Conservation (phyloP, 768 basidiomycete species). For the Russula lepida region DNA sequence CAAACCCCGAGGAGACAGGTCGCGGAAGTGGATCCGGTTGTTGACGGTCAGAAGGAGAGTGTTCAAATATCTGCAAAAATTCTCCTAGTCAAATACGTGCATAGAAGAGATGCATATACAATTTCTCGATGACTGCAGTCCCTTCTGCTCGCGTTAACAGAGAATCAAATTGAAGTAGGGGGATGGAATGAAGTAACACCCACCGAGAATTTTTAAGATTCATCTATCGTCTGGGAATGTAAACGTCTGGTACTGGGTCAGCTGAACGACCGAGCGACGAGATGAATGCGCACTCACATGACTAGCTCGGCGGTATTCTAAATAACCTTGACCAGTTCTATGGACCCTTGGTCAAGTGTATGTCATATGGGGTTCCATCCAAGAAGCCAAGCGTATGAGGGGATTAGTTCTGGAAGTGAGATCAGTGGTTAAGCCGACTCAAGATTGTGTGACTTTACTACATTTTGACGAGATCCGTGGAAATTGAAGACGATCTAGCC, state of each 20-base stretch:
- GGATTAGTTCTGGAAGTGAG: not conserved
- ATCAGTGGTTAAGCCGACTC: not conserved
- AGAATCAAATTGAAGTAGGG: no score
- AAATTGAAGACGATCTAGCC: not conserved
- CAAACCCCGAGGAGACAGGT: not conserved
- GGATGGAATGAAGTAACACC: no score
- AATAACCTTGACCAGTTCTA: no score
- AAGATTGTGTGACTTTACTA: not conserved
- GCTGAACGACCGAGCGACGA: no score
- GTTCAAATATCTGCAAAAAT: not conserved
- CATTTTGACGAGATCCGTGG: not conserved
- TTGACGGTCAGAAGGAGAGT: not conserved
- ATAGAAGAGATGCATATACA: not conserved
- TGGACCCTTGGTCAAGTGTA: no score
- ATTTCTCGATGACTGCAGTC: constrained; percentile 21
- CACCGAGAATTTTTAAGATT: no score
- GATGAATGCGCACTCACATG: not conserved
- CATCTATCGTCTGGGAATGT: constrained; percentile 3
- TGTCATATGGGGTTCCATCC: no score
- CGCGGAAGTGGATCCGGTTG: not conserved
- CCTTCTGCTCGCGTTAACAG: constrained; percentile 1
- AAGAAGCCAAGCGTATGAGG: not conserved
- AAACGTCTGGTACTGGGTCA: not conserved
- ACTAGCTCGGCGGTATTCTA: no score
- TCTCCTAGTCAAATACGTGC: not conserved